Base-by-base conservation (phyloP, 495 filamentous ascomycete genomes). In the Hypoxylon trugodes region DNA sequence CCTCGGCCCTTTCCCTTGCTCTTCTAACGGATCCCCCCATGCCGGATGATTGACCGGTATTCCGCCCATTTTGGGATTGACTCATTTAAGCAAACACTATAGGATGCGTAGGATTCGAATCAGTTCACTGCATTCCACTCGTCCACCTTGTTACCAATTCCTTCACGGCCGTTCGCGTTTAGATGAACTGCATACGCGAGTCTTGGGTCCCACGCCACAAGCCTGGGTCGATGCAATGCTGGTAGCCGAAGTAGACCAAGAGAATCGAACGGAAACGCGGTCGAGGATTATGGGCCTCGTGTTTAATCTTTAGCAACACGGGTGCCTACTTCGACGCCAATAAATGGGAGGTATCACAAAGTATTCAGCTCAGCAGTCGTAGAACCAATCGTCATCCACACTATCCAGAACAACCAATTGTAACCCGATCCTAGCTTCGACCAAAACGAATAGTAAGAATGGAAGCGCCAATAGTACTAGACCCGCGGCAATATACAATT, bases 21-120 rank as follows among this genome's bases (percentile, higher is more conserved):
- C 79, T 78, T 69, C 66, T 73, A 49, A 79, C 72, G 46, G 78
- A 81, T 65, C 80, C 79, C 53, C 35, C 71, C 55, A 66, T 57
- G 6, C 57, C 66, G 41, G 72, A 67, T 50, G 67, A 47, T 72
- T 73, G 73, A 53, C 78, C 78, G 76, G 75, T 76, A 49, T 66
- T 65, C 69, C 76, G 76, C 65, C 76, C 79, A 82, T 82, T 70
- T 74, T 78, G 76, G 70, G 24, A 52, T 57, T 70, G 69, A 78
- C 71, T 81, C 79, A 82, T 82, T 79, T 77, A 79, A 73, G 48
- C 61, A 55, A 65, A 64, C 40, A 61, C 15, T 60, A 52, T 55
- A 40, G 51, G 41, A 61, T 26, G 38, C 28, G 36, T 28, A 36
- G 24, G 53, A 52, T 45, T 49, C 53, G 51, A 41, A 54, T 60